phyloP scores from a whole-genome alignment of 768 basidiomycete genomes.

The Termitomyces sp. region DNA sequence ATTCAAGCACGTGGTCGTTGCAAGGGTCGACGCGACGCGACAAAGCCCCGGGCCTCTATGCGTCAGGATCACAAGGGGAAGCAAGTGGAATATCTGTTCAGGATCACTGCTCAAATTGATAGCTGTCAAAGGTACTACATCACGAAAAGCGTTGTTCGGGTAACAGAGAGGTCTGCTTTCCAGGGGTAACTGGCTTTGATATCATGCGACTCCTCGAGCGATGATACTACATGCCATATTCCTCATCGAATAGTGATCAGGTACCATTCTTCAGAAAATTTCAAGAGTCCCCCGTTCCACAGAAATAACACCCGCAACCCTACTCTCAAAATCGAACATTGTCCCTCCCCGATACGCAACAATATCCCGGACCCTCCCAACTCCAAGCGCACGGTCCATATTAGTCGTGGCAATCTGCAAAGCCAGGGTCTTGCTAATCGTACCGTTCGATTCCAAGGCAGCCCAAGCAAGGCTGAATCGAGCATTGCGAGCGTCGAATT shows the following conservation, averaged over 20 bases:
- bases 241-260: too few relatives aligned
- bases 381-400: constrained; percentile 25
- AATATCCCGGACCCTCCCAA: constrained; percentile 32
- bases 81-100: too few relatives aligned
- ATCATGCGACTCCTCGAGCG: too few relatives aligned
- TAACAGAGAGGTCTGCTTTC: too few relatives aligned
- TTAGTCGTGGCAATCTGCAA: constrained; percentile 16
- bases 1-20: neutral
- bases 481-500: constrained; percentile 61
- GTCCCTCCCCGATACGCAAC: constrained; percentile 36
- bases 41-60: too few relatives aligned
- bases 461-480: constrained; percentile 60
- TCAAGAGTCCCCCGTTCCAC: constrained; percentile 11
- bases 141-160: too few relatives aligned
- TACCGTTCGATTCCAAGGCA: constrained; percentile 28
- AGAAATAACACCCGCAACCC: constrained; percentile 38
- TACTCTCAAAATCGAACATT: constrained; percentile 37
- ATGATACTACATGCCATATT: too few relatives aligned
- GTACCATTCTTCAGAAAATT: neutral
- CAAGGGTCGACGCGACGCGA: too few relatives aligned
- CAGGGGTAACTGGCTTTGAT: too few relatives aligned
- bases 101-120: too few relatives aligned
- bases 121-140: too few relatives aligned
- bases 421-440: constrained; percentile 31
- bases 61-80: too few relatives aligned